phyloP scores from a whole-genome alignment of 83 land plant genomes.

The Picea abies region DNA sequence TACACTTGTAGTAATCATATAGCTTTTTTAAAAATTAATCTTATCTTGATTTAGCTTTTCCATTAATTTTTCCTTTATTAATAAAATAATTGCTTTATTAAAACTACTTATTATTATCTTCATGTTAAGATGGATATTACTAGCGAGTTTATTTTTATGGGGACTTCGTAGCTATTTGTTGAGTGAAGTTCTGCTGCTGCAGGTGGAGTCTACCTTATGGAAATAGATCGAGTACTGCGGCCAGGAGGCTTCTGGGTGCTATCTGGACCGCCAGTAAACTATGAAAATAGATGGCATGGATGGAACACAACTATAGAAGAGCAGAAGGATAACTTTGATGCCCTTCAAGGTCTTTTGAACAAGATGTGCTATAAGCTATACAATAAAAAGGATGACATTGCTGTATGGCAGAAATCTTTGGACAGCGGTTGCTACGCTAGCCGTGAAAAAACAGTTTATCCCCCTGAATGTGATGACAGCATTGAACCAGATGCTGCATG shows the following conservation, averaged over 20 bases:
- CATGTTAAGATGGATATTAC: too few relatives aligned
- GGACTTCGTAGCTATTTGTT: neutral
- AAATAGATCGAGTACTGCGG: conserved; percentile 85
- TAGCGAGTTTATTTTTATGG: neutral
- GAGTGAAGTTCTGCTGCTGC: conserved; percentile 25
- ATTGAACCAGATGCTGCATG: conserved; percentile 92
- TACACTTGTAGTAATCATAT: too few relatives aligned
- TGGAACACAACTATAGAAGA: conserved; percentile 91
- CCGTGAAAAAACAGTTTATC: conserved; percentile 44
- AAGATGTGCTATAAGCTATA: conserved; percentile 83
- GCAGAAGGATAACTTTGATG: conserved; percentile 66
- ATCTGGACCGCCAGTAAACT: conserved; percentile 98
- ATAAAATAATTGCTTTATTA: too few relatives aligned
- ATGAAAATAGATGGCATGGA: conserved; percentile 77
- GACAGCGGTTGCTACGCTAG: conserved; percentile 71
- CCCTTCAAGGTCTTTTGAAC: conserved; percentile 55
- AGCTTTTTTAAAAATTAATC: too few relatives aligned
- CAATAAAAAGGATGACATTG: conserved; percentile 84
- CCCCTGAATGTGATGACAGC: conserved; percentile 95
- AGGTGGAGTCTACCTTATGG: conserved; percentile 85
- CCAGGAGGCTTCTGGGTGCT: conserved; percentile 99
- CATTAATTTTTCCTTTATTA: too few relatives aligned
- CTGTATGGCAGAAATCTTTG: conserved; percentile 93
- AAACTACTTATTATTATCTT: too few relatives aligned
- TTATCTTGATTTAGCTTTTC: too few relatives aligned